These are phyloP conservation scores for Russula brevipes DNA, from an alignment of 768 basidiomycete species.

Conservation along the genomic window DNA sequence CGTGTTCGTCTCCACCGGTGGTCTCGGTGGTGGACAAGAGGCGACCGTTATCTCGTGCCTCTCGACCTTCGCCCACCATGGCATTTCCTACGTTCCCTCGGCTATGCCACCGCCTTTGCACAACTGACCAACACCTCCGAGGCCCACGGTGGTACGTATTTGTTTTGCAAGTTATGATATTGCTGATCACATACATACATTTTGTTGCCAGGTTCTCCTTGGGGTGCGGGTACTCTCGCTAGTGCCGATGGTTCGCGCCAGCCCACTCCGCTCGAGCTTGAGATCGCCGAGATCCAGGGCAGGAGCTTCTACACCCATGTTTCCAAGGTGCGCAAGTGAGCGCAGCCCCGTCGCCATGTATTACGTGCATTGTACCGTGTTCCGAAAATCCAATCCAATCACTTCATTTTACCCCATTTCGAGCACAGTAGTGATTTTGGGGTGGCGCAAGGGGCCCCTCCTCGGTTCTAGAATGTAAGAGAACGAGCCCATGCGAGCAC, in stretches of 20 bases:
- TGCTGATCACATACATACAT: neutral
- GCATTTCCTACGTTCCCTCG: slow-evolving; percentile 70
- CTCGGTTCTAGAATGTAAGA: no score
- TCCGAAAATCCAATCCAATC: neutral
- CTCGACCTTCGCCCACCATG: slow-evolving; percentile 65
- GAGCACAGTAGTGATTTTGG: neutral
- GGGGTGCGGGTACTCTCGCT: slow-evolving; percentile 68
- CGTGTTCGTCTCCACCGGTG: slow-evolving; percentile 66
- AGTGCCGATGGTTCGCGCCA: slow-evolving; percentile 42
- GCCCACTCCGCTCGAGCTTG: slow-evolving; percentile 46
- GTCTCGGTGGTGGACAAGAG: slow-evolving; percentile 81
- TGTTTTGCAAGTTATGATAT: no score
- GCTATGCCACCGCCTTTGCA: slow-evolving; percentile 49
- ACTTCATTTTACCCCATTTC: neutral
- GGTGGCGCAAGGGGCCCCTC: neutral
- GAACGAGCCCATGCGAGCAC: no score
- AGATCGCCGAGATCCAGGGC: slow-evolving; percentile 50
- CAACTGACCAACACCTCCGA: slow-evolving; percentile 42
- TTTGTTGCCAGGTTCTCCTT: slow-evolving; percentile 53
- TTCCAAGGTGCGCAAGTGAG: slow-evolving; percentile 31
- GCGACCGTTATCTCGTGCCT: slow-evolving; percentile 47
- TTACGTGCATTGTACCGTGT: neutral
- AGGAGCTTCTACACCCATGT: slow-evolving; percentile 44
- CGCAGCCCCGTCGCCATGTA: neutral
- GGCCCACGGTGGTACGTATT: slow-evolving; percentile 58